Percentiles rank a stretch among this genome's conserved stretches.
Conservation (phyloP, 768 basidiomycete genomes). For the Tulasnella sp. region DNA sequence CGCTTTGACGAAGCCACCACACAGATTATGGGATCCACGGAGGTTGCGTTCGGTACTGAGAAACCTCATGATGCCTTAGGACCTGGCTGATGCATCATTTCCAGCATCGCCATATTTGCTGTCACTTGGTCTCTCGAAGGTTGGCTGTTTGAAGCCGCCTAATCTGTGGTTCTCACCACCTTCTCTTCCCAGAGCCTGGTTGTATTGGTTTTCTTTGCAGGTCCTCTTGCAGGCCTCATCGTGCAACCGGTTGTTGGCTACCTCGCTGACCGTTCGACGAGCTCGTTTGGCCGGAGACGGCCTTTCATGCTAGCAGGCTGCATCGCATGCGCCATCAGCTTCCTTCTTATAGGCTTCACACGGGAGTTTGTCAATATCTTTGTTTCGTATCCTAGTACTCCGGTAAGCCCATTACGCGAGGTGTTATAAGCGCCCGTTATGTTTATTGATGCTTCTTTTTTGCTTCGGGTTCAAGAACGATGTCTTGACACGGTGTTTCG, state of each 20-base stretch:
- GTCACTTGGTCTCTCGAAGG: conserved; percentile 11
- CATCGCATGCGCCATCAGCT: neutral
- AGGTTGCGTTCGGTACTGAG: conserved; percentile 10
- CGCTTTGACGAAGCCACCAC: neutral
- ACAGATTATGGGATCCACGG: conserved; percentile 9
- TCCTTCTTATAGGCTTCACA: conserved; percentile 14
- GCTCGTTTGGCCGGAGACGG: conserved; percentile 10
- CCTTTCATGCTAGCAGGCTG: conserved; percentile 11
- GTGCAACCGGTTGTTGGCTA: conserved; percentile 10
- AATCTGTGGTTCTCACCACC: neutral
- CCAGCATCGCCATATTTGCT: conserved; percentile 14
- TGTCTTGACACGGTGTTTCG: neutral
- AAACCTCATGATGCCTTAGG: neutral
- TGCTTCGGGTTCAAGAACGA: neutral
- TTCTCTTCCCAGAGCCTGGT: neutral
- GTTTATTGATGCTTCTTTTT: neutral
- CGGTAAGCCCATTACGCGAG: neutral
- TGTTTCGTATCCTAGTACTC: neutral
- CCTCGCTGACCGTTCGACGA: conserved; percentile 3
- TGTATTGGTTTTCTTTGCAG: conserved; percentile 2
- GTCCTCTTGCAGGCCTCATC: conserved; percentile 11
- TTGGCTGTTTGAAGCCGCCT: neutral
- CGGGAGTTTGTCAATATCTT: neutral
- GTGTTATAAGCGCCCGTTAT: neutral
- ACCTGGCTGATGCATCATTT: neutral